Base-by-base conservation (phyloP, 345 rosid genomes). In the Raphanus sativus region DNA sequence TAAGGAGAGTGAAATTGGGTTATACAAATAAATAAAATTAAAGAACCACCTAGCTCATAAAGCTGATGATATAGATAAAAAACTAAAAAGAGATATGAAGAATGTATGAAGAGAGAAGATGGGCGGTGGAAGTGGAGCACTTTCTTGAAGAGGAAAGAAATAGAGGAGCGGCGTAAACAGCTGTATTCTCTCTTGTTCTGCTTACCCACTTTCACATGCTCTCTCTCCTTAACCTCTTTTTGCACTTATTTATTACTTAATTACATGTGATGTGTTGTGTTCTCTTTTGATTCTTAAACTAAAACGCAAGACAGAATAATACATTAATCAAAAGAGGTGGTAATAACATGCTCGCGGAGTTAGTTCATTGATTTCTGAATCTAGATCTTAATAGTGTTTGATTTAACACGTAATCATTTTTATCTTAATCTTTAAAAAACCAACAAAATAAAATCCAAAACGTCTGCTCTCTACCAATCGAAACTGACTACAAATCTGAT, bases 341-440 rank as follows among this genome's bases (percentile, higher is more conserved):
- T 75, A 83, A 78, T 83, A 89, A 89, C 91, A 84, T 84, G 93
- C 83, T 77, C 70, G 82, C 81, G 82, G 89, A 84, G 80, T 83
- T 66, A 83, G 16, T 70, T 86, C 84, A 88, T 25, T 80, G 74
- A 77, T 86, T 78, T 83, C 80, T 82, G 83, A 82, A 81, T 73
- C 74, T 52, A 61, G 68, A 75, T 76, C 80, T 69, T 68, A 40
- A 9, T 9, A 24, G 15, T 24, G 45, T 64, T 36, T 64, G 30
- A 64, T 64, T 64, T 10, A 15, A 64, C 52, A 34, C 4, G 30
- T 34, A 33, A 32, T 30, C 42, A 8, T 60, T 60, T 61, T 9
- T 61, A 11, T 29, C 21, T 61, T 12, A 13, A 29, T n/a, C 42
- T 62, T 33, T 8, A 15, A 33, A n/a, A 15, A 33, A n/a, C 42